Conservation (phyloP, 164 flowering plant genomes). For the Vitis vinifera region DNA sequence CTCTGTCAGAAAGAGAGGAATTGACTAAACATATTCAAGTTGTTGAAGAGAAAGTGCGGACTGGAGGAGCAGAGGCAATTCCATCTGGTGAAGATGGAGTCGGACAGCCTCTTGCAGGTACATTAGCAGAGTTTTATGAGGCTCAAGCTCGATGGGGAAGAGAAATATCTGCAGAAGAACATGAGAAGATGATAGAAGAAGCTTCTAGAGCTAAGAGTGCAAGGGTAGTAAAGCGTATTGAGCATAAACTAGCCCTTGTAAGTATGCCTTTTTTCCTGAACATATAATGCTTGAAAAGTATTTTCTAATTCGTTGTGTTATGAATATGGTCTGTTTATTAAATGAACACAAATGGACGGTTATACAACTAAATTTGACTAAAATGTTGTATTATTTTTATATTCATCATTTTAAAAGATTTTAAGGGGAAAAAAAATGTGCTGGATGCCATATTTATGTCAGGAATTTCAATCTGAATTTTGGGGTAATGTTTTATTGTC, state of each 20-base stretch:
- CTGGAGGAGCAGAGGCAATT: slow-evolving; percentile 26
- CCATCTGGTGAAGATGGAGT: slow-evolving; percentile 24
- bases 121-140: slow-evolving; percentile 91
- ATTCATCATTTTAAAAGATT: not conserved
- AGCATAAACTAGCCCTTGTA: slow-evolving; percentile 75
- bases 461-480: too few species aligned
- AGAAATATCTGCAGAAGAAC: slow-evolving; percentile 70
- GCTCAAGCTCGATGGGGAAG: slow-evolving; percentile 97
- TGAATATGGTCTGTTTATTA: too few species aligned
- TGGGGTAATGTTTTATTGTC: too few species aligned
- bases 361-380: too few species aligned
- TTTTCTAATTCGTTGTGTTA: not conserved
- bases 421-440: too few species aligned
- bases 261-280: slow-evolving; percentile 30
- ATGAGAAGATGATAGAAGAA: slow-evolving; percentile 72
- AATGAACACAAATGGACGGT: too few species aligned
- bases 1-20: slow-evolving; percentile 77
- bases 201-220: slow-evolving; percentile 60
- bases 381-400: not conserved
- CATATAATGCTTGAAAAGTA: not conserved
- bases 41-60: slow-evolving; percentile 58
- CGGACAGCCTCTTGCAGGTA: slow-evolving; percentile 69
- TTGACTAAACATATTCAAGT: slow-evolving; percentile 59
- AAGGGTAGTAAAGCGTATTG: slow-evolving; percentile 63
- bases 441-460: too few species aligned